Percentiles rank a stretch among this genome's conserved stretches.
Evolutionary conservation across 148 eudicot species (phyloP).

Genomic region (Vaccinium vitisidaea): DNA sequence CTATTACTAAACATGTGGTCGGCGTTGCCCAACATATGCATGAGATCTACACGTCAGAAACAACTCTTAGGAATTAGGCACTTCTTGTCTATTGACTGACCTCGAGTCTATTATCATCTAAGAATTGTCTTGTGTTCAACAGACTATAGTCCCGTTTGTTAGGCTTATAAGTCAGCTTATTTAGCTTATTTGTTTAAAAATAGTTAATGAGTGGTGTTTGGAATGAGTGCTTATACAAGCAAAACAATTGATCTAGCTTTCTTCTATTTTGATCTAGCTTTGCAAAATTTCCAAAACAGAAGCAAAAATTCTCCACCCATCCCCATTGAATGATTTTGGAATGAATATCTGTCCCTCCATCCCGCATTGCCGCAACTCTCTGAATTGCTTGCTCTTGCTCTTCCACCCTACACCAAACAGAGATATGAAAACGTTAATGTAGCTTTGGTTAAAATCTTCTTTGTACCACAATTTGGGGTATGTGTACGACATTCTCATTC

Average conservation of each 20-base stretch:
- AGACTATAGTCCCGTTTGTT: not conserved
- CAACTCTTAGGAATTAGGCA: not conserved
- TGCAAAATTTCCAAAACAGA: not conserved
- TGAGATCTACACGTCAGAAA: not conserved
- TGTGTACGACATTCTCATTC: not conserved
- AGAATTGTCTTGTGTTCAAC: not conserved
- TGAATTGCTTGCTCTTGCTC: not conserved
- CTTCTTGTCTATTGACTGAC: not conserved
- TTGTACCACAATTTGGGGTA: too few relatives aligned
- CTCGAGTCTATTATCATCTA: not conserved
- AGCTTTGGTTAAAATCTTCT: not conserved
- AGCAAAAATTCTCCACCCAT: conserved; percentile 1
- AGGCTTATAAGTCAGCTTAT: not conserved
- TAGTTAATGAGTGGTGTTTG: not conserved
- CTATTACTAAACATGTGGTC: not conserved
- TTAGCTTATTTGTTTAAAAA: not conserved
- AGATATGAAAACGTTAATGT: not conserved
- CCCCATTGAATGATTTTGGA: not conserved
- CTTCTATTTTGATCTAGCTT: not conserved
- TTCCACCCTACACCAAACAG: not conserved
- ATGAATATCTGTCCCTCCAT: not conserved
- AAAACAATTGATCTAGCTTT: not conserved
- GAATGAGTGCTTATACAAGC: not conserved
- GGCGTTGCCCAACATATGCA: not conserved
- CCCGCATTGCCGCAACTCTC: not conserved